These are phyloP conservation scores for Nakazawaea anatomiae DNA, from an alignment of 805 yeast genomes.

Conservation along the genomic window DNA sequence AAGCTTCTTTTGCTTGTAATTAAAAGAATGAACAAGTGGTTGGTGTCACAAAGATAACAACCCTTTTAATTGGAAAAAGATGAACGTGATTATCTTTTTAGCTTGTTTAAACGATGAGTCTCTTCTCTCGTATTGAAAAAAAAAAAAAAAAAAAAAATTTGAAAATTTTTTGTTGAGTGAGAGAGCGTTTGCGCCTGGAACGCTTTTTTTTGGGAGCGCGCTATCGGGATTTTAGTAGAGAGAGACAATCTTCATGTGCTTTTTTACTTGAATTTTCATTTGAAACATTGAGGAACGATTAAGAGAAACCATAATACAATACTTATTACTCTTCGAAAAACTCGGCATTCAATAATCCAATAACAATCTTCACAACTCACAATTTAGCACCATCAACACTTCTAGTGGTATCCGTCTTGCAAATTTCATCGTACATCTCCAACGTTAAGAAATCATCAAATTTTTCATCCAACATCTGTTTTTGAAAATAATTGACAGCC, in stretches of 20 bases:
- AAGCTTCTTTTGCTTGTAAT: no score
- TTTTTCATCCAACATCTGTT: constrained; percentile 59
- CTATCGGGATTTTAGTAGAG: neutral
- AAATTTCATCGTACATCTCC: constrained; percentile 52
- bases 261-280: no score
- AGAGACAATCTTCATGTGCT: neutral
- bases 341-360: no score
- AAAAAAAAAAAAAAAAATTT: neutral
- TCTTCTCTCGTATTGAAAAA: neutral
- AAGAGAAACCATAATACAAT: no score
- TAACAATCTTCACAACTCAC: neutral
- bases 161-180: neutral
- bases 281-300: no score
- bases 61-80: no score
- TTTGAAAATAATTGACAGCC: constrained; percentile 53
- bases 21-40: no score
- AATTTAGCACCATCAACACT: constrained; percentile 5
- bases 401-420: constrained; percentile 19
- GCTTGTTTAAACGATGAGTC: neutral
- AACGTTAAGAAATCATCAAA: constrained; percentile 65
- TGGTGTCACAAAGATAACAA: no score
- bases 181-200: neutral
- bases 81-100: no score
- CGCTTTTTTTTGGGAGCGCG: neutral
- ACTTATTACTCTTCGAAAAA: no score